phyloP scores from a whole-genome alignment of 371 early-diverging fungal species.

The Mycotypha africana region DNA sequence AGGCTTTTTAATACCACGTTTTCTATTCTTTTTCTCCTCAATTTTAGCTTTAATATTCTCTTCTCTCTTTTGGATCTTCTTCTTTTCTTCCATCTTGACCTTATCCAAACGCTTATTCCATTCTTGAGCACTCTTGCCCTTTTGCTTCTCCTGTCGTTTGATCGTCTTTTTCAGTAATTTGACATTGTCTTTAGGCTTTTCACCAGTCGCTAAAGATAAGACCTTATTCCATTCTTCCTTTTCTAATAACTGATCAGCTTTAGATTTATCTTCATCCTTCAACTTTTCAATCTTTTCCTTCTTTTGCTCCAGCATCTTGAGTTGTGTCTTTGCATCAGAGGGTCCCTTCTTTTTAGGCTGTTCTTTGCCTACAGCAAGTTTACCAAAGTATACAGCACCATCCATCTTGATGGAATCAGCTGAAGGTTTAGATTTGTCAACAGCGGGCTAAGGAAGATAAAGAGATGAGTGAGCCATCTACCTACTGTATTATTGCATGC shows the following conservation, averaged over 20 bases:
- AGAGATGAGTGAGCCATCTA: too few species aligned
- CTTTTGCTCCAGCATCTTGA: slow-evolving; percentile 74
- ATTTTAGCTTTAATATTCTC: slow-evolving; percentile 65
- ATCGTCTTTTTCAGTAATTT: slow-evolving; percentile 88
- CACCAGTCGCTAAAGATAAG: slow-evolving; percentile 75
- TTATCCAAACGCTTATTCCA: slow-evolving; percentile 79
- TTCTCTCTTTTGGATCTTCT: slow-evolving; percentile 69
- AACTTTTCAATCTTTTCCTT: slow-evolving; percentile 74
- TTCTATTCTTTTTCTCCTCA: slow-evolving; percentile 71
- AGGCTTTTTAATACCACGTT: slow-evolving; percentile 49
- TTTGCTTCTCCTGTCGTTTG: slow-evolving; percentile 77
- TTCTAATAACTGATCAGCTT: slow-evolving; percentile 67
- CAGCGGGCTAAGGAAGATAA: background rate
- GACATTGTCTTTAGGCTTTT: slow-evolving; percentile 87
- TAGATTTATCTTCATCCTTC: slow-evolving; percentile 59
- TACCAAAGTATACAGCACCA: slow-evolving; percentile 66
- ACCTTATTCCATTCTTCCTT: slow-evolving; percentile 81
- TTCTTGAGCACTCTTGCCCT: slow-evolving; percentile 76
- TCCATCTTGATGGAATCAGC: slow-evolving; percentile 53
- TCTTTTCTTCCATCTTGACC: slow-evolving; percentile 58
- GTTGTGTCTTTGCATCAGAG: slow-evolving; percentile 66
- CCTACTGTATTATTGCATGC: too few species aligned
- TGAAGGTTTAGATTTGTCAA: slow-evolving; percentile 19
- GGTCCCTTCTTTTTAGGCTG: slow-evolving; percentile 68
- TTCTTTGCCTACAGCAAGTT: slow-evolving; percentile 58